Conservation (phyloP, 768 basidiomycete genomes). For the Tephrocybe sp. region DNA sequence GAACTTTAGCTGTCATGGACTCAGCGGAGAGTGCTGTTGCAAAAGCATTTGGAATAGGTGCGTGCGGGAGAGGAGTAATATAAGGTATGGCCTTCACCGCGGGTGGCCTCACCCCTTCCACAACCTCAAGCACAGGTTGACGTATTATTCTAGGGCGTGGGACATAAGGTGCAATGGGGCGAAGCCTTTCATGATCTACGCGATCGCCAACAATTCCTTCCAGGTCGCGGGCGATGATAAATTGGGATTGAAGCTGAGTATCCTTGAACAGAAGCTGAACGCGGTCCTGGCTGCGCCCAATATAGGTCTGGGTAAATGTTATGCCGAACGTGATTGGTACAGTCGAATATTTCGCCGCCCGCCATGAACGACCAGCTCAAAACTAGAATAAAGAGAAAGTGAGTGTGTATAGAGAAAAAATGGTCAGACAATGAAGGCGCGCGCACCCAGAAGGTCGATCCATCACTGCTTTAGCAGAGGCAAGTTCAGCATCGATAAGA, state of each 20-base stretch:
- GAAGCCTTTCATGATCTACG: constrained; percentile 42
- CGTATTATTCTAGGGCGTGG: constrained; percentile 28
- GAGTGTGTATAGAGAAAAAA: too few species aligned
- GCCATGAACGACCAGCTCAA: constrained; percentile 21
- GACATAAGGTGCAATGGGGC: constrained; percentile 44
- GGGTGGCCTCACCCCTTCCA: constrained; percentile 42
- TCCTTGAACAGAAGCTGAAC: constrained; percentile 55
- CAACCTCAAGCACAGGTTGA: constrained; percentile 31
- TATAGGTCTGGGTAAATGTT: constrained; percentile 29
- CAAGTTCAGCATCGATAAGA: too few species aligned
- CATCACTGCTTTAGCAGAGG: too few species aligned
- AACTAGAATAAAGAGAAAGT: too few species aligned
- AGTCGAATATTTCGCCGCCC: too few species aligned
- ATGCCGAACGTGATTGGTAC: constrained; percentile 31
- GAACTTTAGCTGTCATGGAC: constrained; percentile 28
- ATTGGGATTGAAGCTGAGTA: constrained; percentile 35
- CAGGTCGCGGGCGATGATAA: constrained; percentile 47
- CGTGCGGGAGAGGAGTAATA: constrained; percentile 34
- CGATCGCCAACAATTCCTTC: constrained; percentile 44
- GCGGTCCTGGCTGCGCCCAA: constrained; percentile 52
- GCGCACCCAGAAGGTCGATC: too few species aligned
- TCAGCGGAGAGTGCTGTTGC: constrained; percentile 28
- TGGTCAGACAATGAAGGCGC: too few species aligned
- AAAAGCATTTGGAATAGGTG: constrained; percentile 37
- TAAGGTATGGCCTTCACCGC: constrained; percentile 42